Base-by-base conservation (phyloP, 2,329 filamentous ascomycete genomes). In the Rhytidhysteron rufulum region DNA sequence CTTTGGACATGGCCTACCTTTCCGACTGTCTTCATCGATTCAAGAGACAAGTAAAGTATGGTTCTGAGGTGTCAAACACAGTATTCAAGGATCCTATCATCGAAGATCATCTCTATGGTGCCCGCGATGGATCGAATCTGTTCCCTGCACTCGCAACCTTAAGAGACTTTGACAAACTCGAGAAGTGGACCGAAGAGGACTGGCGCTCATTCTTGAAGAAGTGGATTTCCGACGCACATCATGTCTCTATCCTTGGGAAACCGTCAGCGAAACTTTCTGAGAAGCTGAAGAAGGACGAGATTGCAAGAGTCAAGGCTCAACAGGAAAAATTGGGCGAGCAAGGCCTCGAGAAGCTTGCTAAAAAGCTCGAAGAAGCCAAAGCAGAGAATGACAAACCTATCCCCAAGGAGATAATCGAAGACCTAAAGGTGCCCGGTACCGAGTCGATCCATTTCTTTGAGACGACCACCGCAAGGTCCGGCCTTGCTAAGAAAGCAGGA, bases 401-500 rank as follows among this genome's bases (percentile, higher is more conserved):
- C 42, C 93, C 93, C 1, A 74, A 80, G 18, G 80, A 86, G 2
- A 70, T 96, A n/a, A 75, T 98, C 11, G 84, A 88, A 44, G 74
- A 80, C 39, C 95, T 94, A 73, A 73, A 79, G 31, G 86, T 97
- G 9, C 93, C 93, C 0, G 78, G 82, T 22, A 87, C 88, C 0
- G 86, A 94, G 7, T 95, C 89, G 0, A 96, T 98, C 36, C 88
- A 95, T 61, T 97, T 98, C 66, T 94, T 96, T 53, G 79, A 89
- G 48, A 93, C 89, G 0, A 82, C 78, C 5, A 94, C 89, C 15
- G 93, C 90, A 24, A 80, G 89, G 19, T 85, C 87, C 34, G 93
- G 93, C 21, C 70, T 82, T 44, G 93, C 90, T 11, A 78, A 82
- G 53, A 75, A 80, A 47, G 70, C 89, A 35, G 90, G 89, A 1